These are phyloP conservation scores for Umbelopsis sp. DNA, from an alignment of 371 early-diverging fungal genomes.

Conservation along the genomic window DNA sequence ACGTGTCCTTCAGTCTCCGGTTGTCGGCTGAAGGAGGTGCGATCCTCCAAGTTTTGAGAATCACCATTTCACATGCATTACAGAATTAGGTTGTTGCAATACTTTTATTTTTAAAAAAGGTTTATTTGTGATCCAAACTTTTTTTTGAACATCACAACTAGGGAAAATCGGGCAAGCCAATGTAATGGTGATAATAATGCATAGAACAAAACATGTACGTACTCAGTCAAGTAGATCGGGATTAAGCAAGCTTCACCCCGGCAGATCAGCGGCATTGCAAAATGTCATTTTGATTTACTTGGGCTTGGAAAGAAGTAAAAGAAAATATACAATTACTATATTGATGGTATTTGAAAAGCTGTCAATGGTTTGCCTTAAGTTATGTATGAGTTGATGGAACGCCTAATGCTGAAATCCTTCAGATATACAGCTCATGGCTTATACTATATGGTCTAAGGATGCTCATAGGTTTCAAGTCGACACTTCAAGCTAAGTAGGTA, in stretches of 20 bases:
- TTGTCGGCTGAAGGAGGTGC: too few species aligned
- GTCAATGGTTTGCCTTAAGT: not conserved
- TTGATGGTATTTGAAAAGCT: not conserved
- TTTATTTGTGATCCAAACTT: too few species aligned
- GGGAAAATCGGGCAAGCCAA: not conserved
- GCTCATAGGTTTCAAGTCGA: not conserved
- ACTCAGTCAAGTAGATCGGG: slow-evolving; percentile 8
- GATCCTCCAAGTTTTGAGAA: too few species aligned
- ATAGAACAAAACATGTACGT: not conserved
- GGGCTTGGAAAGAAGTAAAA: not conserved
- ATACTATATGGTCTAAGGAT: slow-evolving; percentile 7
- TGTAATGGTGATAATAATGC: not conserved
- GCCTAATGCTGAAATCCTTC: not conserved
- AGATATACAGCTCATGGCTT: slow-evolving; percentile 1
- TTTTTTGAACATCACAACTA: not conserved
- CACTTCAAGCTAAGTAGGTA: not conserved
- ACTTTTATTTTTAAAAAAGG: too few species aligned
- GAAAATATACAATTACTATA: not conserved
- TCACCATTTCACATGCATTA: too few species aligned
- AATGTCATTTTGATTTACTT: not conserved
- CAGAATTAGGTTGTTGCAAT: too few species aligned
- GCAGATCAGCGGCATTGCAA: not conserved
- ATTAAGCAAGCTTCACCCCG: not conserved
- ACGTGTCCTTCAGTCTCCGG: too few species aligned
- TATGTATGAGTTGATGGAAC: not conserved